These are phyloP conservation scores for Paramarasmius palmivorus DNA, from an alignment of 1,284 basidiomycete species.

Conservation along the genomic window DNA sequence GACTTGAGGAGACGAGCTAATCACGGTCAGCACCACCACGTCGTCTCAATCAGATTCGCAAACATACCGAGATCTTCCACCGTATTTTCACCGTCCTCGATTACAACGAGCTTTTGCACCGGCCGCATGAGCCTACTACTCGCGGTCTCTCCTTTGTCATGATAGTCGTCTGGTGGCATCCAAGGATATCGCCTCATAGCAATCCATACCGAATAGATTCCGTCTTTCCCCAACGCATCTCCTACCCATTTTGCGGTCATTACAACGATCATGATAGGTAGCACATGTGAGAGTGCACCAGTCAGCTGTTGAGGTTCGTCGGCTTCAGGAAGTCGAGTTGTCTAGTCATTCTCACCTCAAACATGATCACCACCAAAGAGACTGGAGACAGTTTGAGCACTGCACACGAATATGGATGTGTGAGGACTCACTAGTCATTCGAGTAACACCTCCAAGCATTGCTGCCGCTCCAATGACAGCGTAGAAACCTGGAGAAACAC, in stretches of 20 bases:
- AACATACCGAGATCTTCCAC: slow-evolving; percentile 50
- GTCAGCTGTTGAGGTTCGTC: slow-evolving; percentile 46
- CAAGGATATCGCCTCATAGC: slow-evolving; percentile 73
- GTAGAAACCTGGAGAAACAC: slow-evolving; percentile 81
- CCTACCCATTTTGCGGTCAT: slow-evolving; percentile 78
- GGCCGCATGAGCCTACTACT: slow-evolving; percentile 63
- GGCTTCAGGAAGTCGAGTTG: neutral
- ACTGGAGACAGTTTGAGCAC: slow-evolving; percentile 37
- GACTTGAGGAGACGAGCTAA: slow-evolving; percentile 38
- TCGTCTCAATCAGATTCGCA: neutral
- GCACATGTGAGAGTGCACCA: slow-evolving; percentile 73
- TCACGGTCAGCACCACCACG: slow-evolving; percentile 4
- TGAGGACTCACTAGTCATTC: slow-evolving; percentile 67
- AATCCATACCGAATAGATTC: slow-evolving; percentile 78
- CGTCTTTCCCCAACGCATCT: slow-evolving; percentile 69
- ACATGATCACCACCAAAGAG: slow-evolving; percentile 73
- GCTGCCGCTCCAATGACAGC: slow-evolving; percentile 82
- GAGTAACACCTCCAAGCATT: slow-evolving; percentile 79
- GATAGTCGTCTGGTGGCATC: slow-evolving; percentile 69
- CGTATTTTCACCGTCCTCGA: slow-evolving; percentile 47
- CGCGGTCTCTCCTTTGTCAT: slow-evolving; percentile 66
- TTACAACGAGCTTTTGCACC: slow-evolving; percentile 47
- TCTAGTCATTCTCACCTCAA: slow-evolving; percentile 49
- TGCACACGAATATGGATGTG: neutral
- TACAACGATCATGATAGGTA: slow-evolving; percentile 77